Evolutionary conservation across 1,284 basidiomycete genomes (phyloP).

Genomic region (Leccinum proliferum): DNA sequence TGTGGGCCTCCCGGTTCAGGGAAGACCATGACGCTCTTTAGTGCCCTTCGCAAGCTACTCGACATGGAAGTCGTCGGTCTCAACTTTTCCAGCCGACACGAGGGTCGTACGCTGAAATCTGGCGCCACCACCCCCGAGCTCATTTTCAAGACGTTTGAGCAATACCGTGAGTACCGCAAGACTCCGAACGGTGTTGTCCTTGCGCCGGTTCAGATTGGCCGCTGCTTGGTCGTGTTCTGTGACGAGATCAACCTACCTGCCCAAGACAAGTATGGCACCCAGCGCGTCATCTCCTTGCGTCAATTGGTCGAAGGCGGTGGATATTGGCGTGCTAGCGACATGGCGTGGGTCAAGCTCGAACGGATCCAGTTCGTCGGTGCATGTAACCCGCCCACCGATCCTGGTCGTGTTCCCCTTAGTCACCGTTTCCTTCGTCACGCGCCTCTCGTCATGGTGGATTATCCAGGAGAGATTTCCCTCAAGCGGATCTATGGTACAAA

Average conservation of each 20-base stretch:
- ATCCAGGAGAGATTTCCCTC: slow-evolving; percentile 94
- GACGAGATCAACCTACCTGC: slow-evolving; percentile 99
- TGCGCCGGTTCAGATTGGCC: slow-evolving; percentile 90
- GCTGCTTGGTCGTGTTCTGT: slow-evolving; percentile 99
- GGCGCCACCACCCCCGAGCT: slow-evolving; percentile 93
- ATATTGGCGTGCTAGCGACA: slow-evolving; percentile 93
- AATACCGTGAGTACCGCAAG: slow-evolving; percentile 99
- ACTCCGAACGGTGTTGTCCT: slow-evolving; percentile 96
- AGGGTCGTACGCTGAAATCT: too few species aligned
- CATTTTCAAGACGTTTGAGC: slow-evolving; percentile 99
- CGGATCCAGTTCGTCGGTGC: slow-evolving; percentile 99
- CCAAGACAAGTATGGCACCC: slow-evolving; percentile 97
- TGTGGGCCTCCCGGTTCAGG: slow-evolving; percentile 99
- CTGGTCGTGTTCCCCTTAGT: slow-evolving; percentile 96
- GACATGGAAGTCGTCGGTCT: slow-evolving; percentile 99
- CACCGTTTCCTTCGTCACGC: slow-evolving; percentile 98
- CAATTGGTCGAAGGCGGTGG: slow-evolving; percentile 95
- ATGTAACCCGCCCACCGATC: slow-evolving; percentile 99
- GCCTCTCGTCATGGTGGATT: slow-evolving; percentile 99
- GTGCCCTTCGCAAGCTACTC: slow-evolving; percentile 93
- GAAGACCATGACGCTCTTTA: slow-evolving; percentile 99
- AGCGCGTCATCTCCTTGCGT: slow-evolving; percentile 95
- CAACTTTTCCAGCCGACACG: slow-evolving; percentile 82
- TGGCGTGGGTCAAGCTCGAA: slow-evolving; percentile 97
- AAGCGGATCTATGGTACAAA: slow-evolving; percentile 99